Evolutionary conservation across 2,329 filamentous ascomycete species (phyloP), one percentile per base, ranked within the genome.

Genomic region (Colletotrichum spaethianum): DNA sequence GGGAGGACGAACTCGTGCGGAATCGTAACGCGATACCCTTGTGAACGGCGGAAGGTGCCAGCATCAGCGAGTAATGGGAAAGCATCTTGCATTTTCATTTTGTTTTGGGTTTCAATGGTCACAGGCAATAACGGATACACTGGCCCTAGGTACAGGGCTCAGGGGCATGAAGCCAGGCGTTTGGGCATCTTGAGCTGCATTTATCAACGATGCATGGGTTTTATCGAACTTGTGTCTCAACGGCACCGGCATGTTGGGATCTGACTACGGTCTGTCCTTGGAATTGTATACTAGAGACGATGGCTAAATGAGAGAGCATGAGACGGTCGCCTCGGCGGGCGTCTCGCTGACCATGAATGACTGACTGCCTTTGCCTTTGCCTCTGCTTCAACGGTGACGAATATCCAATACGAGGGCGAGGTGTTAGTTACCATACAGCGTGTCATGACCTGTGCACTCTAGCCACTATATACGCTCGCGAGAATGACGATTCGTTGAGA

Each of bases 21-120:
- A 72, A 70, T 70, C 65, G 44, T 64, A 46, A 55, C 8, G 44
- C 65, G 70, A 72, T 72, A 73, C 70, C 67, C 67, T 62, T 20
- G 20, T 71, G 61, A 56, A 71, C 31, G 46, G 46, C 42, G 65
- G 56, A 53, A 69, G 56, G 42, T 48, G 44, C 63, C 60, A 74
- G 62, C 55, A 74, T 64, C 61, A 73, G 70, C 70, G 70, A 62
- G 72, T 55, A 62, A 50, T 60, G 42, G 55, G 44, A 40, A 40
- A 64, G 33, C 61, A 67, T 71, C 18, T 57, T 71, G 67, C 61
- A 67, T 71, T 67, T 62, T 38, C 16, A 14, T 52, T 53, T 42
- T 62, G 63, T 71, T 67, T 62, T 38, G 20, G 18, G 57, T 53
- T 42, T 62, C 26, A 31, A 57, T 42, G 67, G 60, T 55, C 67